Conservation (phyloP, 768 basidiomycete genomes). For the Boletus subparvulus region DNA sequence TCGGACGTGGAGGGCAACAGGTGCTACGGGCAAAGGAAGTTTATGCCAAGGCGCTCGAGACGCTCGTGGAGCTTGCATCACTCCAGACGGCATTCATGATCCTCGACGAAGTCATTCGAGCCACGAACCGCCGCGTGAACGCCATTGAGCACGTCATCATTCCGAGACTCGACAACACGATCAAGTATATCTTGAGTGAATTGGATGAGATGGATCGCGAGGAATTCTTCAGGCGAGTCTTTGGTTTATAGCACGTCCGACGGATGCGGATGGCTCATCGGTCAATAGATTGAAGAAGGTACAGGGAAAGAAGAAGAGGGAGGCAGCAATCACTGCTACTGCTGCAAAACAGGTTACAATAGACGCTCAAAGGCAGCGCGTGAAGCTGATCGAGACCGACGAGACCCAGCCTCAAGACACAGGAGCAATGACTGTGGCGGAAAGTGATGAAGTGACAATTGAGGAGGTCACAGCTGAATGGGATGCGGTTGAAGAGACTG, state of each 20-base stretch:
- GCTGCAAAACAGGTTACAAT: constrained; percentile 16
- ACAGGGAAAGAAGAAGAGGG: constrained; percentile 94
- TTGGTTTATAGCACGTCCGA: neutral
- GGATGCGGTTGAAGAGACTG: constrained; percentile 24
- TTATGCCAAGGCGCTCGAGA: constrained; percentile 96
- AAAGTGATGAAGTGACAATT: constrained; percentile 22
- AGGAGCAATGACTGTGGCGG: neutral
- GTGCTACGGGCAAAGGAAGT: constrained; percentile 94
- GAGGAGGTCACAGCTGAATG: constrained; percentile 32
- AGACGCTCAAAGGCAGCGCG: constrained; percentile 8
- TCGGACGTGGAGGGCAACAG: constrained; percentile 96
- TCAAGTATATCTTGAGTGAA: constrained; percentile 97
- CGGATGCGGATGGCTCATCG: constrained; percentile 1
- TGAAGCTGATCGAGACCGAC: neutral
- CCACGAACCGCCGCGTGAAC: constrained; percentile 98
- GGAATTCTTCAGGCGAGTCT: constrained; percentile 80
- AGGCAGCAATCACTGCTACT: constrained; percentile 48
- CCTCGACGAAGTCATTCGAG: constrained; percentile 97
- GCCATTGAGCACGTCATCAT: constrained; percentile 98
- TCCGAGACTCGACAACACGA: constrained; percentile 93
- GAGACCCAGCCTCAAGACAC: constrained; percentile 11
- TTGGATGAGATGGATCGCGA: constrained; percentile 98
- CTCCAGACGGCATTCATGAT: constrained; percentile 98
- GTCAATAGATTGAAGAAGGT: constrained; percentile 84
- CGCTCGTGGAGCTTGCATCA: constrained; percentile 94